phyloP scores from a whole-genome alignment of 345 rosid genomes.

The Mallotus nudiflorus region DNA sequence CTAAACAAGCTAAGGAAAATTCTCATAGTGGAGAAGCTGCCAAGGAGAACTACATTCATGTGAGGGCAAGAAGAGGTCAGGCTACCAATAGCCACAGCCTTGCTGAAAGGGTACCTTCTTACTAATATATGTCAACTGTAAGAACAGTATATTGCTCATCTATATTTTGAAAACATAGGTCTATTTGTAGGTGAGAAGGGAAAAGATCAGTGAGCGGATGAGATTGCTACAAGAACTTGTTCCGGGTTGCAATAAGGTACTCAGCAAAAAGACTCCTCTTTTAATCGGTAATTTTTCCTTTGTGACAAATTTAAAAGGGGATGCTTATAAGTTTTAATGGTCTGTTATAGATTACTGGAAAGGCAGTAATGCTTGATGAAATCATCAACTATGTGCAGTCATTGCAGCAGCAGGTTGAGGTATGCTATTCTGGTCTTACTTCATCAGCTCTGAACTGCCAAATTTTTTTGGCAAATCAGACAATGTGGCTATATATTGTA shows the following conservation, averaged over 20 bases:
- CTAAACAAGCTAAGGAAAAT: slow-evolving; percentile 60
- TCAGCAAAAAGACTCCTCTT: slow-evolving; percentile 1
- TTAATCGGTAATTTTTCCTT: background rate
- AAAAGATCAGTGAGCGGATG: slow-evolving; percentile 96
- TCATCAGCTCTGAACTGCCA: background rate
- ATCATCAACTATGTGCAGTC: slow-evolving; percentile 98
- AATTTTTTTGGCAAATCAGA: background rate
- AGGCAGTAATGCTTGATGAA: slow-evolving; percentile 98
- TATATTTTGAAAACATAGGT: slow-evolving; percentile 17
- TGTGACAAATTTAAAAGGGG: background rate
- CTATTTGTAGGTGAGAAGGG: slow-evolving; percentile 80
- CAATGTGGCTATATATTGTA: background rate
- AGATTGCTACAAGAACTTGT: slow-evolving; percentile 96
- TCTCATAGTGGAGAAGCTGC: slow-evolving; percentile 65
- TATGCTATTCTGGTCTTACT: slow-evolving; percentile 34
- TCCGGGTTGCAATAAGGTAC: slow-evolving; percentile 97
- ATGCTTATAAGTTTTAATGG: slow-evolving; percentile 21
- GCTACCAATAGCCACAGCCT: slow-evolving; percentile 98
- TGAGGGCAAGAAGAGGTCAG: slow-evolving; percentile 95
- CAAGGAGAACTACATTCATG: slow-evolving; percentile 80
- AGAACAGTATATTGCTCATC: slow-evolving; percentile 1
- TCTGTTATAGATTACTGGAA: slow-evolving; percentile 78
- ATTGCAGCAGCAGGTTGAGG: slow-evolving; percentile 97
- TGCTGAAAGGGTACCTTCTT: slow-evolving; percentile 81
- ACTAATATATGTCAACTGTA: background rate